phyloP scores from a whole-genome alignment of 805 yeast genomes.

The Wickerhamiella spandovensis region DNA sequence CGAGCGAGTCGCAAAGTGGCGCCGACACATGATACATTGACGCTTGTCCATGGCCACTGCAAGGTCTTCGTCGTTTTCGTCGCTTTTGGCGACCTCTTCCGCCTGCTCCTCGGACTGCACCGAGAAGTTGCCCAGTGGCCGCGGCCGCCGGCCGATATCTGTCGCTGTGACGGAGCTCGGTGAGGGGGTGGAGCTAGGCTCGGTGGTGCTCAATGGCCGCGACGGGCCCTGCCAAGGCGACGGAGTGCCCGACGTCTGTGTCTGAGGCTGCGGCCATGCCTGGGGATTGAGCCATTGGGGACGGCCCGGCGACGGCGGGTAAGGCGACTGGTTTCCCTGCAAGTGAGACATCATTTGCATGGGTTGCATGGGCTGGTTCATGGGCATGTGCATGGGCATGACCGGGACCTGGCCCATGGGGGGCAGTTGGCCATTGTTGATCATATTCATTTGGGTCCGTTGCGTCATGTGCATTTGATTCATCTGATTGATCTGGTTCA shows the following conservation, averaged over 20 bases:
- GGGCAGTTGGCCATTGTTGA: not conserved
- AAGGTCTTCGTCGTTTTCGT: not conserved
- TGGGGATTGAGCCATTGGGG: not conserved
- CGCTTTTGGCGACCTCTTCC: not conserved
- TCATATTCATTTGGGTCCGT: not conserved
- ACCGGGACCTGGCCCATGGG: not conserved
- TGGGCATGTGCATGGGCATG: not conserved
- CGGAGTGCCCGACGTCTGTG: not conserved
- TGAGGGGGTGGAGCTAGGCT: not conserved
- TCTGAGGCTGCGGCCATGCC: not conserved
- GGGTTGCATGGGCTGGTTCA: not conserved
- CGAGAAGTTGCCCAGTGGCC: not conserved
- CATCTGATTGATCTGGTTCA: not conserved
- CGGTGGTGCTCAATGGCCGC: not conserved
- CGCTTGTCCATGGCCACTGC: not conserved
- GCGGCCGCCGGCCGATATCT: not conserved
- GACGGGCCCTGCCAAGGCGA: not conserved
- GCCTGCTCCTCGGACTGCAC: not conserved
- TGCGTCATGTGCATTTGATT: not conserved
- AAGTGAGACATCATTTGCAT: not conserved
- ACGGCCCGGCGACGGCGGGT: not conserved
- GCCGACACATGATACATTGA: constrained; percentile 1
- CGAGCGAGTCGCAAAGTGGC: not conserved
- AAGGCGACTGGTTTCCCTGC: not conserved
- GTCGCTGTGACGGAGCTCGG: not conserved